Evolutionary conservation across 2,329 filamentous ascomycete species (phyloP), one percentile per base, ranked within the genome.

Genomic region (Geosmithia flava): DNA sequence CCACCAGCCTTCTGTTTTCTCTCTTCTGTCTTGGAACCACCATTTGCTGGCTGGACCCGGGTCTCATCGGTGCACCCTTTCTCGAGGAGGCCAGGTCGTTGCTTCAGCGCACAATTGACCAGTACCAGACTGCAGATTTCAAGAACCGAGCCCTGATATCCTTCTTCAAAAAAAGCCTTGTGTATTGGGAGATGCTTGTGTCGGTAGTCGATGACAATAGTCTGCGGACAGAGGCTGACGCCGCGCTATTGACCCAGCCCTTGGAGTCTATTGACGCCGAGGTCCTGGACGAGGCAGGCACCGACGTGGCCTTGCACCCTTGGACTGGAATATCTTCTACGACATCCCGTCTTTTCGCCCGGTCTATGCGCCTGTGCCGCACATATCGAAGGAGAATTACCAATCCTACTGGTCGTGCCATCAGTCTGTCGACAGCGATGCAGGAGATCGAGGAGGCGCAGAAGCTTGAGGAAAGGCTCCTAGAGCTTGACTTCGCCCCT

Each of bases 1-100:
- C 66, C 0, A 56, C 63, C 0, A 63, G 61, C 2, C 53, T 66
- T 2, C 52, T 69, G 0, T 63, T 68, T 2, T 60, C 67, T 0
- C 53, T 69, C 0, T 68, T 67, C 37, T 69, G 66, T 42, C 54
- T 69, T 1, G 66, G 65, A 0, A 68, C 66, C 0, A 65, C 64
- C 0, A 57, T 67, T 0, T 66, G 64, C 52, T 69, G 66, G 66
- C 56, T 69, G 0, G 65, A 69, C 23, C 57, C 64, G 0, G 54
- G 56, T 4, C 55, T 61, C 7, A 44, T 66, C 1, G 64, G 62
- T 1, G 45, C 60, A 2, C 62, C 62, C 0, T 66, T 65, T 48
- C 55, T 67, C 11, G 53, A 54, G 20, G 59, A 62, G 20, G 58
- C 61, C 2, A 53, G 53, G 3, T 47, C 50, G 4, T 53, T 64